These are phyloP conservation scores for Spathaspora girioi DNA, from an alignment of 805 yeast species.

Conservation along the genomic window DNA sequence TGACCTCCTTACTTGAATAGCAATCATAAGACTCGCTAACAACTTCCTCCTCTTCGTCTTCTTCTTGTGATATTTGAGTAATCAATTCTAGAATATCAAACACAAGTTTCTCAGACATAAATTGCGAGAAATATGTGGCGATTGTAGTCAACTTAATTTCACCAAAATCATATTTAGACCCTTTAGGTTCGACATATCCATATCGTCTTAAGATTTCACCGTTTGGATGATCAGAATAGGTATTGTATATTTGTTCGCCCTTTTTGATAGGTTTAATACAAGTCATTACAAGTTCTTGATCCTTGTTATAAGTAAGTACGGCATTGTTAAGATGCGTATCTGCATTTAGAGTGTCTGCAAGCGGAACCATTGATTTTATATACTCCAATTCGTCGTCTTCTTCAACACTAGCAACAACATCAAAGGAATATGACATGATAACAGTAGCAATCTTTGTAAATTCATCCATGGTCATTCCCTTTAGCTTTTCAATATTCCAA, in stretches of 20 bases:
- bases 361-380: conserved; percentile 84
- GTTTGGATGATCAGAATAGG: conserved; percentile 89
- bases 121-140: conserved; percentile 29
- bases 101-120: conserved; percentile 27
- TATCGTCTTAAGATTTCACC: conserved; percentile 86
- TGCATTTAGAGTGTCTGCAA: conserved; percentile 89
- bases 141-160: conserved; percentile 56
- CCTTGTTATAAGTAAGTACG: conserved; percentile 48
- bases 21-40: conserved; percentile 58
- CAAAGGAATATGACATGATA: conserved; percentile 89
- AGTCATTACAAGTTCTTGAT: conserved; percentile 60
- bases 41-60: conserved; percentile 31
- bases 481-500: conserved; percentile 29
- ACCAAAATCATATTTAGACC: conserved; percentile 76
- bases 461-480: conserved; percentile 42
- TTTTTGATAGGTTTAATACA: conserved; percentile 55
- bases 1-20: conserved; percentile 51
- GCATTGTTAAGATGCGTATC: conserved; percentile 79
- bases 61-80: conserved; percentile 12
- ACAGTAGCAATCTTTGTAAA: conserved; percentile 74
- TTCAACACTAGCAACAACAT: conserved; percentile 44
- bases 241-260: conserved; percentile 80
- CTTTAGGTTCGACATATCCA: conserved; percentile 79
- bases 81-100: conserved; percentile 24
- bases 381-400: conserved; percentile 26